Base-by-base conservation (phyloP, 345 rosid species). In the Angophora floribunda region DNA sequence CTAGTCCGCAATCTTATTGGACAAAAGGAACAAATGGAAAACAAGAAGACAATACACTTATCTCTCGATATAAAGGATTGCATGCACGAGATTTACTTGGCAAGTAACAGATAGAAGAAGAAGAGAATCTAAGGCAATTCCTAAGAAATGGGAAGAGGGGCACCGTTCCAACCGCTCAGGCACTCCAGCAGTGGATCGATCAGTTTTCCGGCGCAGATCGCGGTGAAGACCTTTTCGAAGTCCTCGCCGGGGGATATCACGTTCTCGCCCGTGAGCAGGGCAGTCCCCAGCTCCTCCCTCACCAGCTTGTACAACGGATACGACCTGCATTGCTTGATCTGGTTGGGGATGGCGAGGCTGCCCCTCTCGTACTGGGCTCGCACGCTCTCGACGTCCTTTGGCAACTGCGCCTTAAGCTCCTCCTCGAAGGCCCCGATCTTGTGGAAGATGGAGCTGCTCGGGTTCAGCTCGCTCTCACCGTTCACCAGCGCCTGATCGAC, bases 181-280 rank as follows among this genome's bases (percentile, higher is more conserved):
- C 90, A 89, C 44, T 89, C 91, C 86, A 91, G 85, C 85, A 91
- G 67, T 13, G 91, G 92, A 52, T 91, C 92, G 10, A 89, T 87
- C 57, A 91, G 44, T 67, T 87, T 88, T 30, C 93, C 93, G 13
- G 86, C 49, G 22, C 91, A 88, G 50, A 91, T 86, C 10, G 93
- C 93, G 0, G 88, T 79, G 84, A 88, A 89, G 50, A 91, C 90
- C 91, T 91, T 91, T 52, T 91, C 90, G 53, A 90, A 80, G 70
- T 91, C 91, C 88, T 91, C 92, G 2, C 91, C 92, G 1, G 92
- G 92, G 6, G 92, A 91, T 30, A 85, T 59, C 6, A 75, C 88
- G 50, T 88, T 87, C 85, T 91, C 91, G 24, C 92, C 92, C 1
- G 90, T 88, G 16, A 90, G 91, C 52, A 91, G 45, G 24, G 51